These are phyloP conservation scores for Yarrowia deformans DNA, from an alignment of 805 yeast species.

Conservation along the genomic window DNA sequence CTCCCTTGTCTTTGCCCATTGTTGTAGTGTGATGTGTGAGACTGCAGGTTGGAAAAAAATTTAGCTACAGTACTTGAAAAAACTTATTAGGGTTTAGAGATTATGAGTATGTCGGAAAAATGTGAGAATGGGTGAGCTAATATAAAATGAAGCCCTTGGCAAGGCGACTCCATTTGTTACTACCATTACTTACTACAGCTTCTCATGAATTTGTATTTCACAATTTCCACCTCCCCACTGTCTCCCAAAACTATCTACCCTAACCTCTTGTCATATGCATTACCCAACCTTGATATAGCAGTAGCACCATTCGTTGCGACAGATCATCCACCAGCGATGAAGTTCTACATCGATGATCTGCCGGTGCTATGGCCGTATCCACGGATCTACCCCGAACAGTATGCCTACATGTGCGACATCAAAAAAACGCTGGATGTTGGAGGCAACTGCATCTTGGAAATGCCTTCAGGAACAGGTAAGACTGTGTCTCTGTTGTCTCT, in stretches of 20 bases:
- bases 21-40: slow-evolving; percentile 37
- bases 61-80: slow-evolving; percentile 24
- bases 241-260: neutral
- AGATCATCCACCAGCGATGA: slow-evolving; percentile 53
- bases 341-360: slow-evolving; percentile 91
- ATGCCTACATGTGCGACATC: slow-evolving; percentile 96
- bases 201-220: too few relatives aligned
- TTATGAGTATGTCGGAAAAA: slow-evolving; percentile 1
- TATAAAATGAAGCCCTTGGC: too few relatives aligned
- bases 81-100: slow-evolving; percentile 29
- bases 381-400: slow-evolving; percentile 95
- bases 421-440: slow-evolving; percentile 94
- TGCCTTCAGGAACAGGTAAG: slow-evolving; percentile 99
- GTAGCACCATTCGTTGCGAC: slow-evolving; percentile 14
- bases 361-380: slow-evolving; percentile 98
- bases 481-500: slow-evolving; percentile 90
- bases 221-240: neutral
- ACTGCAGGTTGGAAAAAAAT: slow-evolving; percentile 34
- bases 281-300: slow-evolving; percentile 26
- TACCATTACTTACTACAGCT: too few relatives aligned
- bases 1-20: slow-evolving; percentile 47
- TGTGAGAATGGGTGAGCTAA: neutral
- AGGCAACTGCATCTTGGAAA: slow-evolving; percentile 94
- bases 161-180: too few relatives aligned
- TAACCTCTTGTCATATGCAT: slow-evolving; percentile 7